These are phyloP conservation scores for Theileria luwenshuni DNA, from an alignment of 169 alveolate genomes.

Conservation along the genomic window DNA sequence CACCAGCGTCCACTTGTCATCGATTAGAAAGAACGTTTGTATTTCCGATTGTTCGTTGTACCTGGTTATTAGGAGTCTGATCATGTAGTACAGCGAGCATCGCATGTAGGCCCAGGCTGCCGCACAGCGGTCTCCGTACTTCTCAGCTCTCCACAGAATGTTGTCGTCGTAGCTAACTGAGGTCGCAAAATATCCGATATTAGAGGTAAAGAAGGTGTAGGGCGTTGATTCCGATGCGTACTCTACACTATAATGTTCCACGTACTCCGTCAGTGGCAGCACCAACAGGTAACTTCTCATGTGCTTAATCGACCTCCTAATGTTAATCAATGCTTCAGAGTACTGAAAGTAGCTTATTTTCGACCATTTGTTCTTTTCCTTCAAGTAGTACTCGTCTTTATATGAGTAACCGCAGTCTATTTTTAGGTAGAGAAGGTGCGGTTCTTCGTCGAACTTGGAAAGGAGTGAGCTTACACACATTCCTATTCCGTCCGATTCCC, in stretches of 20 bases:
- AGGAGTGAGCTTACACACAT: neutral
- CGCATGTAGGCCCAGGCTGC: conserved; percentile 5
- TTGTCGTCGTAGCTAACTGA: neutral
- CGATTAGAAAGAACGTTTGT: neutral
- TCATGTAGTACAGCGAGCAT: neutral
- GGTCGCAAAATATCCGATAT: neutral
- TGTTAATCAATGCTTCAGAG: too few species aligned
- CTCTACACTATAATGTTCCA: neutral
- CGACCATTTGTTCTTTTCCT: neutral
- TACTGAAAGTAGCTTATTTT: too few species aligned
- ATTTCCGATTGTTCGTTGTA: neutral
- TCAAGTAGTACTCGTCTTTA: neutral
- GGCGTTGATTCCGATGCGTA: neutral
- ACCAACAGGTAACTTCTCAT: neutral
- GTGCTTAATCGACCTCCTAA: too few species aligned
- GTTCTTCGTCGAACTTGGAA: neutral
- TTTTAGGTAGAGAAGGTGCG: neutral
- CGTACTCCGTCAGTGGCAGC: conserved; percentile 1
- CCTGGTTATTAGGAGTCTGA: neutral
- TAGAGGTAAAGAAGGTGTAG: neutral
- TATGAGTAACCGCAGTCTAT: conserved; percentile 1
- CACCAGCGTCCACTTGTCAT: conserved; percentile 9
- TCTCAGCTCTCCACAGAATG: neutral
- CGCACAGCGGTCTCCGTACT: neutral
- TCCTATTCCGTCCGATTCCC: conserved; percentile 11